Percentiles rank a stretch among this genome's conserved stretches.
Evolutionary conservation across 1,284 basidiomycete species (phyloP).

Genomic region (Rhodotorula mucilaginosa): DNA sequence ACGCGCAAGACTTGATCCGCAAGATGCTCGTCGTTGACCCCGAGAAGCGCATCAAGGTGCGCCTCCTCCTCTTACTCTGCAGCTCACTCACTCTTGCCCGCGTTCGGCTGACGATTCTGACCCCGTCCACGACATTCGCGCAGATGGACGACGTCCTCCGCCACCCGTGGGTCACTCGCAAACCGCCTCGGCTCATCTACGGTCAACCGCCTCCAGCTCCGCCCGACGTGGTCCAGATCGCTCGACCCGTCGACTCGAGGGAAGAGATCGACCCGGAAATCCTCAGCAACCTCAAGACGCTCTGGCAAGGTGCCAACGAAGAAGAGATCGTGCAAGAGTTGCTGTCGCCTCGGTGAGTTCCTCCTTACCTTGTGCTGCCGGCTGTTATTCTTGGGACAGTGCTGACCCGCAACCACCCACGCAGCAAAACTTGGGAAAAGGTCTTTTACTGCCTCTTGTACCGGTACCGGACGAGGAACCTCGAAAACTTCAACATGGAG

Average conservation of each 20-base stretch:
- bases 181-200: conserved; percentile 56
- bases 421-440: conserved; percentile 82
- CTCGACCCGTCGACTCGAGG: conserved; percentile 61
- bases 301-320: conserved; percentile 79
- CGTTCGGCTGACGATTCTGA: background rate
- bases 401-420: conserved; percentile 48
- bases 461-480: conserved; percentile 68
- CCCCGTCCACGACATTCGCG: background rate
- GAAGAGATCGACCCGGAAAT: conserved; percentile 83
- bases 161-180: conserved; percentile 84
- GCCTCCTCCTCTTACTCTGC: conserved; percentile 44
- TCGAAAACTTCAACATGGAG: conserved; percentile 65
- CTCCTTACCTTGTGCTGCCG: background rate
- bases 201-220: conserved; percentile 60
- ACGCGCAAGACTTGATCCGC: conserved; percentile 76
- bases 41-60: conserved; percentile 75
- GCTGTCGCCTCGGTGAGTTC: conserved; percentile 53
- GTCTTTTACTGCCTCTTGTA: conserved; percentile 82
- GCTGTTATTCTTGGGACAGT: background rate
- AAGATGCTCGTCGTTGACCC: conserved; percentile 87
- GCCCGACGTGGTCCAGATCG: conserved; percentile 67
- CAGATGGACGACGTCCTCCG: conserved; percentile 77
- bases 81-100: background rate
- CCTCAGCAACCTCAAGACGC: conserved; percentile 80
- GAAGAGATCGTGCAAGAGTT: conserved; percentile 68